Percentiles rank a stretch among this genome's conserved stretches.
These are phyloP conservation scores for Rhizopogon vesiculosus DNA, from an alignment of 768 basidiomycete species.

Conservation along the genomic window DNA sequence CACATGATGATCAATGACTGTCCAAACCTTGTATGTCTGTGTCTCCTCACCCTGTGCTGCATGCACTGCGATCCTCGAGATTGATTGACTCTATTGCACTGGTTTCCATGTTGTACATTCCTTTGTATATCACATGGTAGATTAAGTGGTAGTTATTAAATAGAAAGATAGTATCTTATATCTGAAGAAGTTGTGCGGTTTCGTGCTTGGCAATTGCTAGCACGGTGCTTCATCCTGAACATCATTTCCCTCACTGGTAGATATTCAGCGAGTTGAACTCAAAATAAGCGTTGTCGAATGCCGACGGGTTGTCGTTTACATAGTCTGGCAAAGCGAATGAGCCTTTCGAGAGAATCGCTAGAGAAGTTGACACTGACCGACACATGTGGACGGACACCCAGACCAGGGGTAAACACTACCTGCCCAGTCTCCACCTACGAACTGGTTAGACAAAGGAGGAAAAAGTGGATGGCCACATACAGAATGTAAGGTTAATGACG, in stretches of 20 bases:
- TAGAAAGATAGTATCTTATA: too few relatives aligned
- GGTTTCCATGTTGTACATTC: too few relatives aligned
- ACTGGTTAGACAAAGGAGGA: conserved; percentile 7
- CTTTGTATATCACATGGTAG: too few relatives aligned
- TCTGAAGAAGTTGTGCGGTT: too few relatives aligned
- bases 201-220: not conserved
- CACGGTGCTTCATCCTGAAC: not conserved
- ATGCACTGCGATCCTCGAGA: too few relatives aligned
- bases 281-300: conserved; percentile 38
- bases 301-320: conserved; percentile 23
- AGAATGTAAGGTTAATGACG: conserved; percentile 47
- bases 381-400: conserved; percentile 23
- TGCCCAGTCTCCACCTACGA: conserved; percentile 26
- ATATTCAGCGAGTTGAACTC: conserved; percentile 33
- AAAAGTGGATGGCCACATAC: conserved; percentile 9
- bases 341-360: too few relatives aligned
- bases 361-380: conserved; percentile 12
- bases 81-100: too few relatives aligned
- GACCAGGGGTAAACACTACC: conserved; percentile 13
- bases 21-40: too few relatives aligned
- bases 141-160: too few relatives aligned
- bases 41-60: too few relatives aligned
- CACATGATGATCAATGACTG: not conserved
- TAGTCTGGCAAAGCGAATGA: conserved; percentile 14
- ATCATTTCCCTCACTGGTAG: conserved; percentile 20